Base-by-base conservation (phyloP, 192 early-diverging fungal species). In the Coemansia sp. region DNA sequence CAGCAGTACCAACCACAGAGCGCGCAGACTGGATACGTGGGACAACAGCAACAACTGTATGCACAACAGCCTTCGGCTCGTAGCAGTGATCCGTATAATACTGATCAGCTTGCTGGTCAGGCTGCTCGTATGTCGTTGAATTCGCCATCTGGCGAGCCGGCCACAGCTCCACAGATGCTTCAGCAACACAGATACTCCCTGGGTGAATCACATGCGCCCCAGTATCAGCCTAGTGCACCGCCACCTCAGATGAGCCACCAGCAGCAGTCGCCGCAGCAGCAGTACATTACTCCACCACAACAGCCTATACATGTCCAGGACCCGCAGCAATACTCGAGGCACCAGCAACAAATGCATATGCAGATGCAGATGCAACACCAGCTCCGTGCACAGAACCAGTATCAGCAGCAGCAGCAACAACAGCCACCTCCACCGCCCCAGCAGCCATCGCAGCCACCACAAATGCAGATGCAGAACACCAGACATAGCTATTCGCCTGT, bases 181-280 rank as follows among this genome's bases (percentile, higher is more conserved):
- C 64, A 61, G 18, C 72, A 72, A 52, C 55, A 68, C 7, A 7
- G 54, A 48, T 69, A 67, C 41, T 70, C 70, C 7, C 48, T 57
- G 1, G 62, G 53, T 7, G 64, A 54, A 7, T 48, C 71, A 0
- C 60, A 55, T 38, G 63, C 64, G 25, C 69, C 62, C 16, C 71
- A 69, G 61, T 73, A 73, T 27, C 71, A 73, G 49, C 67, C 76
- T 4, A 79, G 71, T 28, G 76, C 76, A 3, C 76, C 76, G 19
- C 73, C 62, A 27, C 64, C 49, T 21, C 63, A 38, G 18, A 26
- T 56, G 53, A 49, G 22, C 34, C 55, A 65, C 28, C 49, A 27
- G 65, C 57, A 47, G 51, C 60, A 54, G 32, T 54, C 27, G 31
- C 38, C 53, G 31, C 60, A 57, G 6, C 56, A 67, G 27, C 21